Evolutionary conservation across 108 stramenopile genomes (phyloP), one percentile per base, ranked within the genome.

Genomic region (Nitzschia palea): DNA sequence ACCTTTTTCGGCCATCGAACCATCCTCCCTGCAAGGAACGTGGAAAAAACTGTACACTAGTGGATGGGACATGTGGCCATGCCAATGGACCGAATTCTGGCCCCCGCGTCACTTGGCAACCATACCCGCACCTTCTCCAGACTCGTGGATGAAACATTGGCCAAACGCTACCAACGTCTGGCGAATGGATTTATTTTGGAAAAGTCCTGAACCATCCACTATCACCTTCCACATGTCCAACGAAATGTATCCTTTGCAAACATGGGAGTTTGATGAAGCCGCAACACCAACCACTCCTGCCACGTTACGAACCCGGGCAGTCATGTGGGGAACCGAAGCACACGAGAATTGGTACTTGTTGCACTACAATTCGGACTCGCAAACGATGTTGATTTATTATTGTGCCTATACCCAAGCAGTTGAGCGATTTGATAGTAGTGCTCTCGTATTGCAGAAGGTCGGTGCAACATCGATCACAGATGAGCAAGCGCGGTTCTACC

Each of bases 321-420:
- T 68, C 29, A 74, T 74, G 73, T 74, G 73, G 73, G 65, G 65
- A 45, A 68, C 66, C 5, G 73, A 74, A 52, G 73, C 65, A 12
- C 73, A 74, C 26, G 73, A 74, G 43, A 74, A 74, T 61, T 74
- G 73, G 73, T 74, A 74, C 22, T 26, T 74, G 18, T 40, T 74
- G 3, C 30, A 74, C 17, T 60, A 20, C 23, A 29, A 57, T 35
- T 4, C 18, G 6, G 66, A 74, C 4, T 31, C 1, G 17, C 29
- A 55, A 27, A 37, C 48, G 15, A 74, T 74, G 45, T 14, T 68
- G 40, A 48, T 74, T 20, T 40, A 74, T 50, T 44, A 51, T 34
- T 74, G 73, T 28, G 73, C 73, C 18, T 74, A 74, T 27, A 74
- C 73, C 12, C 22, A 64, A 25, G 66, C 65, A 1, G 73, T 74